Evolutionary conservation across 106 monocot species (phyloP).

Genomic region (Narthecium ossifragum): DNA sequence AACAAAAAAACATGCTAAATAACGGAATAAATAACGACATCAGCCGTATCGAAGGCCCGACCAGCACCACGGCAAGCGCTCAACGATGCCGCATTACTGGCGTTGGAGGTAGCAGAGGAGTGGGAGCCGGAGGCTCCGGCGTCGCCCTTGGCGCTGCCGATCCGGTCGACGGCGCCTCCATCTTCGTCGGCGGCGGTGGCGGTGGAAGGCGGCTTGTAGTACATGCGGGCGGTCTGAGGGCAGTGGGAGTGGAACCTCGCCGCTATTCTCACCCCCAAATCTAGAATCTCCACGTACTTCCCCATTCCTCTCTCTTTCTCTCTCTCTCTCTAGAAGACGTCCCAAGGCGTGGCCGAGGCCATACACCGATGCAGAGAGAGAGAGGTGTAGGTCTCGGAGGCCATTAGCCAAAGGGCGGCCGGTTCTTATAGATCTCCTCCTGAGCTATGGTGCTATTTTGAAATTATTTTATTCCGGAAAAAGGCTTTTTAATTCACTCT

Average conservation of each 20-base stretch:
- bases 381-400: no score
- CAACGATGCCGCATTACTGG: neutral
- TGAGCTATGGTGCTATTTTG: no score
- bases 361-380: no score
- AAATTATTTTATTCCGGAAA: no score
- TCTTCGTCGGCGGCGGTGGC: neutral
- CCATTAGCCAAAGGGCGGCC: no score
- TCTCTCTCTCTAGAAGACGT: constrained; percentile 4
- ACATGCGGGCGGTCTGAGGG: constrained; percentile 89
- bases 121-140: neutral
- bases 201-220: constrained; percentile 86
- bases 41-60: constrained; percentile 14
- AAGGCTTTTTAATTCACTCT: no score
- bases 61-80: neutral
- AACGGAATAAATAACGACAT: constrained; percentile 25
- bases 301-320: constrained; percentile 23
- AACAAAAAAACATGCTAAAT: neutral
- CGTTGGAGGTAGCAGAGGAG: no score
- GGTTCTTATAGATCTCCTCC: no score
- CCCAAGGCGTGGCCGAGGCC: no score
- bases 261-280: constrained; percentile 67
- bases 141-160: neutral
- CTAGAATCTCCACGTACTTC: constrained; percentile 75
- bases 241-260: constrained; percentile 89
- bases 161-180: neutral